Conservation (phyloP, 1,284 basidiomycete genomes). For the Papiliotrema terrestris region DNA sequence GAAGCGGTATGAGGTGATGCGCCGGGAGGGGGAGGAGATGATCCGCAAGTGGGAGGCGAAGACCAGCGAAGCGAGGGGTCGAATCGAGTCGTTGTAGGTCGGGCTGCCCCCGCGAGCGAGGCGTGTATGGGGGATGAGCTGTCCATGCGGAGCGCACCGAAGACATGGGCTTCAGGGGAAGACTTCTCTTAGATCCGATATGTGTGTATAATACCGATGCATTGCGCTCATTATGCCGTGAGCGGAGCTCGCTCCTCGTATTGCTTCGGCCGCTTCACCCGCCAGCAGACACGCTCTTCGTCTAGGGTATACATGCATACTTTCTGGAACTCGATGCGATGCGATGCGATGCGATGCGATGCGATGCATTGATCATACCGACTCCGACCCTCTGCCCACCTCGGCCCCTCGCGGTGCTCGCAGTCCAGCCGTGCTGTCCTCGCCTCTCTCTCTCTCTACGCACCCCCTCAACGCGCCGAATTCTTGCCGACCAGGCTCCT, state of each 20-base stretch:
- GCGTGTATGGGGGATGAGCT: no score
- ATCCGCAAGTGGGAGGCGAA: conserved; percentile 29
- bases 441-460: background rate
- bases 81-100: conserved; percentile 21
- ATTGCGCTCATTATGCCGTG: no score
- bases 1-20: conserved; percentile 23
- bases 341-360: background rate
- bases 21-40: conserved; percentile 33
- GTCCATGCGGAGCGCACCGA: no score
- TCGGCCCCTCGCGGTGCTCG: background rate
- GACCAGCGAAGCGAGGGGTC: conserved; percentile 22
- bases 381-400: background rate
- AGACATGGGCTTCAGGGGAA: no score
- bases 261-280: no score
- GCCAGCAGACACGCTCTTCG: background rate
- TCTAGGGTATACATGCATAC: conserved; percentile 10
- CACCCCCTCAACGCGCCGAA: conserved; percentile 25
- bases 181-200: no score
- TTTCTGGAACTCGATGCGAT: background rate
- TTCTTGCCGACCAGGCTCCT: conserved; percentile 26
- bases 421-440: background rate
- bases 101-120: no score
- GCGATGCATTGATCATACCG: background rate
- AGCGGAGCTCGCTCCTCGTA: no score
- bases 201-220: no score